Conservation (phyloP, 495 filamentous ascomycete genomes). For the Melanomma pulvis-pyrius region DNA sequence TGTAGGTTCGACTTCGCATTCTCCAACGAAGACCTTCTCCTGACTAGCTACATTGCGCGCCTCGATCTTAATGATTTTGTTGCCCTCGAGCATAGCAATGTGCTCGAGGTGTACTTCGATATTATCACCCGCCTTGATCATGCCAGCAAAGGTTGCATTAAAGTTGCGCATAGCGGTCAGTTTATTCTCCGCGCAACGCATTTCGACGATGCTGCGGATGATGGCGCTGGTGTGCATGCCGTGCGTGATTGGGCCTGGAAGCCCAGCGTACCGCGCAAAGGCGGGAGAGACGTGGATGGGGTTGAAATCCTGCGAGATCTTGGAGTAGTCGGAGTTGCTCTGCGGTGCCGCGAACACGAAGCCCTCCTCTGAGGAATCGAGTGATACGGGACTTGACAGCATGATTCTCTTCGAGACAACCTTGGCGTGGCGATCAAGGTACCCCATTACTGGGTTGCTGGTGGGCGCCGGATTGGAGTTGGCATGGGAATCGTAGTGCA, state of each 20-base stretch:
- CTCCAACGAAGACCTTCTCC: slow-evolving; percentile 43
- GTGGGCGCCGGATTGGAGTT: neutral
- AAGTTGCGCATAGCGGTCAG: slow-evolving; percentile 39
- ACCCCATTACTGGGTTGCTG: slow-evolving; percentile 45
- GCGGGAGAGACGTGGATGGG: slow-evolving; percentile 46
- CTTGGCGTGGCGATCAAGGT: slow-evolving; percentile 41
- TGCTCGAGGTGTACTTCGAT: slow-evolving; percentile 44
- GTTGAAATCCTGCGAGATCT: slow-evolving; percentile 46
- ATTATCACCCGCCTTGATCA: slow-evolving; percentile 48
- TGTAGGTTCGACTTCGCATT: slow-evolving; percentile 47
- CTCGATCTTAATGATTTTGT: slow-evolving; percentile 41
- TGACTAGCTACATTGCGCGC: slow-evolving; percentile 37
- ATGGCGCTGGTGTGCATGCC: slow-evolving; percentile 46
- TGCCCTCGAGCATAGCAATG: slow-evolving; percentile 46
- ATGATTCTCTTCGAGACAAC: slow-evolving; percentile 1
- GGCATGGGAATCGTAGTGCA: slow-evolving; percentile 7
- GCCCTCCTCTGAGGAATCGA: neutral
- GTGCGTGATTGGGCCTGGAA: slow-evolving; percentile 46
- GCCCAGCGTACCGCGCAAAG: slow-evolving; percentile 41
- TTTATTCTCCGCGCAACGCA: slow-evolving; percentile 18
- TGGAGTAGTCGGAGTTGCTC: slow-evolving; percentile 40
- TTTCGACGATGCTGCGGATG: slow-evolving; percentile 17
- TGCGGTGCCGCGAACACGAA: slow-evolving; percentile 35
- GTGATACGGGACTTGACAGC: slow-evolving; percentile 20
- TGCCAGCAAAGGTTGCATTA: slow-evolving; percentile 41